Percentiles rank a stretch among this genome's conserved stretches.
phyloP scores from a whole-genome alignment of 306 rosid genomes.

The Sechiopsis laciniata region DNA sequence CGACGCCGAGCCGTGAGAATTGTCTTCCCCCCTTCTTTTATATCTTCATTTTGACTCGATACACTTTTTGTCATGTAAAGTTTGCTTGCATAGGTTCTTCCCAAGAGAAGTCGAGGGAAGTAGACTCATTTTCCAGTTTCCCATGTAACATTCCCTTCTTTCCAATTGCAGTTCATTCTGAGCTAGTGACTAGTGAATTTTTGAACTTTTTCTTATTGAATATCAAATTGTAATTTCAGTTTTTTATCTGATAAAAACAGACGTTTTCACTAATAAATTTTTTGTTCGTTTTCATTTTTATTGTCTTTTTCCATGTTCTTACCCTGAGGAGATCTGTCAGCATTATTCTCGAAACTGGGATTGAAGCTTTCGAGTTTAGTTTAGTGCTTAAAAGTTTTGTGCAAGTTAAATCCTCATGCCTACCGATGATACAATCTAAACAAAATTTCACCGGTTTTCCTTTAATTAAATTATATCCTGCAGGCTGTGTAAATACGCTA shows the following conservation, averaged over 20 bases:
- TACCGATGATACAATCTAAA: not conserved
- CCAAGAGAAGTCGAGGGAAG: conserved; percentile 8
- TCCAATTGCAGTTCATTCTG: not conserved
- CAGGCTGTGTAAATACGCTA: not conserved
- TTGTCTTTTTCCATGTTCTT: not conserved
- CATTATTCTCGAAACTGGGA: not conserved
- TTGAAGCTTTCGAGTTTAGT: not conserved
- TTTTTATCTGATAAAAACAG: not conserved
- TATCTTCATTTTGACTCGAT: conserved; percentile 13
- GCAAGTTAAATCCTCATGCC: not conserved
- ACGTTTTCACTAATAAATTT: not conserved
- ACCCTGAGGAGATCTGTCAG: not conserved
- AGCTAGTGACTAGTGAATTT: conserved; percentile 5
- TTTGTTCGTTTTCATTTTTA: not conserved
- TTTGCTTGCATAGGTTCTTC: conserved; percentile 23
- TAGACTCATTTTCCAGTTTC: conserved; percentile 15
- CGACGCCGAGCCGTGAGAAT: conserved; percentile 21
- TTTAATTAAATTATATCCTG: not conserved
- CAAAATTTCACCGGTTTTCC: not conserved
- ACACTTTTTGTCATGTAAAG: conserved; percentile 14
- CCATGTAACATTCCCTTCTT: conserved; percentile 17
- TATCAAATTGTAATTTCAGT: conserved; percentile 7
- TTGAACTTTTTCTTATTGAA: not conserved
- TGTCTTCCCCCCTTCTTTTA: not conserved
- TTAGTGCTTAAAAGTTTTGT: not conserved